A percentile compares a stretch with the other conserved stretches of the same genome.
Conservation (phyloP, 495 filamentous ascomycete species). For the Neurospora africana region DNA sequence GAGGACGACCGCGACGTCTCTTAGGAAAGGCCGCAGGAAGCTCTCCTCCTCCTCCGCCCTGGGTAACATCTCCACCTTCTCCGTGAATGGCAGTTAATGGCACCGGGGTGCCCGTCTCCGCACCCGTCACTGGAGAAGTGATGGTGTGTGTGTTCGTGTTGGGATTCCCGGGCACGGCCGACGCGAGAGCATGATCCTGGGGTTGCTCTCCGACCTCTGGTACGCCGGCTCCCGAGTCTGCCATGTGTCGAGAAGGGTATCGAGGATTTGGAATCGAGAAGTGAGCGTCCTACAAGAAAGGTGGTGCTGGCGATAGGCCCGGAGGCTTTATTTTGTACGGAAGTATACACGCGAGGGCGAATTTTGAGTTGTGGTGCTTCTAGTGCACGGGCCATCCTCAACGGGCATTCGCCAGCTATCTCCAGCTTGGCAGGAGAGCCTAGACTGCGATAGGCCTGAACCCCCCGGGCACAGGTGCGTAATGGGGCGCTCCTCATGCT, state of each 20-base stretch:
- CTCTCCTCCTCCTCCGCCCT: background rate
- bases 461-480: background rate
- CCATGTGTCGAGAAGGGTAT: background rate
- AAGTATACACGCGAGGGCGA: background rate
- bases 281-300: conserved; percentile 23
- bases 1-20: conserved; percentile 23
- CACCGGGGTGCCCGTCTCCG: background rate
- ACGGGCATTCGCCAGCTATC: background rate
- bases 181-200: background rate
- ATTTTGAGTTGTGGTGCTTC: background rate
- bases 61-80: background rate
- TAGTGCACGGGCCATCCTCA: conserved; percentile 1
- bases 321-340: conserved; percentile 17
- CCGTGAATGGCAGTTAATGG: background rate
- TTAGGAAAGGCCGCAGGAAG: conserved; percentile 20
- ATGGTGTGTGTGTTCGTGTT: background rate
- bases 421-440: background rate
- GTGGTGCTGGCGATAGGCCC: background rate
- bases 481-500: background rate
- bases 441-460: background rate
- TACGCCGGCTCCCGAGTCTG: background rate
- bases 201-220: background rate
- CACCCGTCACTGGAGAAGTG: background rate
- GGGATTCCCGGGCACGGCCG: background rate
- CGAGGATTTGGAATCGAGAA: background rate